Base-by-base conservation (phyloP, 2,329 filamentous ascomycete genomes). In the Verticillium isaacii region DNA sequence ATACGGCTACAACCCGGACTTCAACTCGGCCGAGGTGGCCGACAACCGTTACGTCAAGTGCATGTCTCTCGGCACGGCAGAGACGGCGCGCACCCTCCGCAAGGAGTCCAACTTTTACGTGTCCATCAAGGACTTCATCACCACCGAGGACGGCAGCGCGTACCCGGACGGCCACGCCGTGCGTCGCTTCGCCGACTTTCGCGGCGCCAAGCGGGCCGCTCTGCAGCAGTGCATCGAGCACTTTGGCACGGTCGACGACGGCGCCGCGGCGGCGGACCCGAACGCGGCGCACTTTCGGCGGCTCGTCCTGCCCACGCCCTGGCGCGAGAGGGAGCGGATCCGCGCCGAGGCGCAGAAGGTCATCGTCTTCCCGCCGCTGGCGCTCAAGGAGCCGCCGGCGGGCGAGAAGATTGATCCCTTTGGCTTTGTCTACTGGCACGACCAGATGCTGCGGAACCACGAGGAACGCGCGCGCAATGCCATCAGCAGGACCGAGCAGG, bases 171-270 rank as follows among this genome's bases (percentile, higher is more conserved):
- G 69, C 60, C 64, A 66, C 23, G 62, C 62, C 1, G 65, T 71
- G 34, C 50, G 65, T 14, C 58, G 65, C 19, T 78, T 74, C 64
- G 72, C 75, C 2, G 60, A 58, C 3, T 74, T 77, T 59, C 77
- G 78, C 12, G 81, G 80, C 1, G 73, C 72, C 60, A 73, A 76
- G 52, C 77, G 81, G 55, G 81, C 79, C 8, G 80, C 75, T 19
- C 68, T 83, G 25, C 79, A 82, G 65, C 73, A 75, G 34, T 73
- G 72, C 19, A 71, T 83, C 36, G 74, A 74, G 50, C 63, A 71
- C 14, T 74, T 80, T 56, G 68, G 71, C 34, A 76, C 68, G 60
- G 41, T 60, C 5, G 34, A 41, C n/a, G 78, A 79, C 68, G 80
- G 79, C 60, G 68, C 66, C 52, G 65, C 68, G 7, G 68, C 74